Evolutionary conservation across 176 grass and related monocot genomes (phyloP), one percentile per base, ranked within the genome.

Genomic region (Oropetium thomaeum): DNA sequence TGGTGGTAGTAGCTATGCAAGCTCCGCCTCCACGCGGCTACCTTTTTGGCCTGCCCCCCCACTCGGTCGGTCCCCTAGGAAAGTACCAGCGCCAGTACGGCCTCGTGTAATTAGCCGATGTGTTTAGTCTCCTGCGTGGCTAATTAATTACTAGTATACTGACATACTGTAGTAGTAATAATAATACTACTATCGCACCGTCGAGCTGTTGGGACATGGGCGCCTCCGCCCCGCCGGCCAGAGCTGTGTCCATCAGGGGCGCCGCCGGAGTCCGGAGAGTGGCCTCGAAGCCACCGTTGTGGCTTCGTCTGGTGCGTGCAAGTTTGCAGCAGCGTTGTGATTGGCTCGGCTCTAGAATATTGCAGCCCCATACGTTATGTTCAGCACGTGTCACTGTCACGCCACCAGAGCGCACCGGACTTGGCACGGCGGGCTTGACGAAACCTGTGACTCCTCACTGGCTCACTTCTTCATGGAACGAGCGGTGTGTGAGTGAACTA

Each of bases 51-150:
- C 44, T 35, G 23, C 0, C 53, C 44, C 53, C 44, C 53, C 22
- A 23, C 23, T 1, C 10, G 23, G 23, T 11, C n/a, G 64, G 57
- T 48, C 65, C 73, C 73, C 73, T 37, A 47, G 73, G 51, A 78
- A 73, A 78, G 73, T 49, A 87, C 71, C 44, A 15, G 74, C 43
- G 64, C 17, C 53, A 14, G 79, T 71, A 77, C 79, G 73, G 78
- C 47, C 29, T 19, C 76, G 67, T 28, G 67, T 44, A 71, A 65
- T 71, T 76, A 64, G 16, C 47, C 14, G 37, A 17, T 26, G 41
- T 43, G 63, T 39, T 76, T 72, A 81, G 15, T 15, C 20, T 30
- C 40, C 32, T 20, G 25, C 5, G 20, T 70, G 28, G 19, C 32
- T 25, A 54, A 19, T 68, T 63, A 77, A 65, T 65, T 8, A 16